Percentiles rank a stretch among this genome's conserved stretches.
These are phyloP conservation scores for Dryas integrifolia DNA, from an alignment of 331 rosid species.

Conservation along the genomic window DNA sequence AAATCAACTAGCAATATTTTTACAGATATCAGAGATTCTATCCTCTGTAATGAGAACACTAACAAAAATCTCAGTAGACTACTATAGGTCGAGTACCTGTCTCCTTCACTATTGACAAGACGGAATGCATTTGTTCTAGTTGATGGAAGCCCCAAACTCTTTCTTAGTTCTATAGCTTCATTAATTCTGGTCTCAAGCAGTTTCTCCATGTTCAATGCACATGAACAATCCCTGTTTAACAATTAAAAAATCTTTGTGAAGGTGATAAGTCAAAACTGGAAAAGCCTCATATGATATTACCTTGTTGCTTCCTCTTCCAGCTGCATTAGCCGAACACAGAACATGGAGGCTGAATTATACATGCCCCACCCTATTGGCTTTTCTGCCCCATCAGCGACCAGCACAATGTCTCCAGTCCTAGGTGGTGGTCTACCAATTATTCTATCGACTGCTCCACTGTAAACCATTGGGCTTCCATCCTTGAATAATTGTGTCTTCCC, in stretches of 20 bases:
- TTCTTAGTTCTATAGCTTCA: conserved; percentile 64
- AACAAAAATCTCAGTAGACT: background rate
- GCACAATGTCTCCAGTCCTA: conserved; percentile 77
- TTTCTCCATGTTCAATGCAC: conserved; percentile 68
- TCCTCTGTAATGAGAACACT: too few relatives aligned
- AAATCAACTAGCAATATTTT: background rate
- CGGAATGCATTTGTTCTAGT: conserved; percentile 72
- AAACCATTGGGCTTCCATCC: conserved; percentile 97
- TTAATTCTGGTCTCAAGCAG: conserved; percentile 68
- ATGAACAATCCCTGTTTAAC: conserved; percentile 47
- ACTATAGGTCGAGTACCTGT: conserved; percentile 48
- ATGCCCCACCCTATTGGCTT: conserved; percentile 90
- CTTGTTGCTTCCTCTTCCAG: conserved; percentile 76
- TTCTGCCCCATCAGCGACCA: conserved; percentile 84
- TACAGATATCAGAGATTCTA: background rate
- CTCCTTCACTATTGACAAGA: conserved; percentile 87
- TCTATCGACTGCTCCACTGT: conserved; percentile 94
- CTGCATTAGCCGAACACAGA: conserved; percentile 89
- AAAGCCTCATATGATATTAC: conserved; percentile 31
- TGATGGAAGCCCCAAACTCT: conserved; percentile 77
- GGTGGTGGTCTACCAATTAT: conserved; percentile 91
- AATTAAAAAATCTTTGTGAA: conserved; percentile 23
- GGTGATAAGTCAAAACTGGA: conserved; percentile 13
- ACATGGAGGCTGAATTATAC: conserved; percentile 90
- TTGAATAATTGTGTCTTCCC: conserved; percentile 92